phyloP scores from a whole-genome alignment of 2,329 filamentous ascomycete species.

The Chrysoporthe deuterocubensis region DNA sequence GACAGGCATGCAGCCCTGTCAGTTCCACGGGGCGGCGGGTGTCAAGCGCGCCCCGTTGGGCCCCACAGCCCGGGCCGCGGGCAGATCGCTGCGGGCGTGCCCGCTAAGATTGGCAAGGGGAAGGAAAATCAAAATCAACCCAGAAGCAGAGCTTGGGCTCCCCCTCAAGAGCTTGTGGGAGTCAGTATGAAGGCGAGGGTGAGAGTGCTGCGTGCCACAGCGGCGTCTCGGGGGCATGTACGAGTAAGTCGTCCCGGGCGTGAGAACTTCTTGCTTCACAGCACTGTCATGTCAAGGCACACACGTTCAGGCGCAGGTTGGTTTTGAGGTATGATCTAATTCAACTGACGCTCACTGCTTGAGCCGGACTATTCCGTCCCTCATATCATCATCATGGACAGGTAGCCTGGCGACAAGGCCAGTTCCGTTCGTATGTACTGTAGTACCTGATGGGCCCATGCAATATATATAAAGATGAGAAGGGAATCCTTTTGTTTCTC shows the following conservation, averaged over 20 bases:
- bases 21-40: neutral
- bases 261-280: no score
- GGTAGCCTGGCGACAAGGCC: neutral
- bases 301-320: no score
- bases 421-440: neutral
- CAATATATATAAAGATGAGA: constrained; percentile 10
- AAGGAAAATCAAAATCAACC: neutral
- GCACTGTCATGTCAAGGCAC: no score
- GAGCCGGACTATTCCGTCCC: neutral
- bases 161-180: no score
- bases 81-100: constrained; percentile 3
- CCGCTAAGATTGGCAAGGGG: neutral
- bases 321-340: neutral
- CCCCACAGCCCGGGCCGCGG: constrained; percentile 4
- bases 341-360: neutral
- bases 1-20: constrained; percentile 2
- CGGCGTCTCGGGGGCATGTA: no score
- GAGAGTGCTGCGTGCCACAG: no score
- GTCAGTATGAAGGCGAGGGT: no score
- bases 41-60: neutral
- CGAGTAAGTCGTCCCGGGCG: no score
- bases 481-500: neutral
- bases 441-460: neutral
- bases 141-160: neutral
- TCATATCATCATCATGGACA: neutral